These are phyloP conservation scores for Heteromeles arbutifolia DNA, from an alignment of 306 rosid species.

Conservation along the genomic window DNA sequence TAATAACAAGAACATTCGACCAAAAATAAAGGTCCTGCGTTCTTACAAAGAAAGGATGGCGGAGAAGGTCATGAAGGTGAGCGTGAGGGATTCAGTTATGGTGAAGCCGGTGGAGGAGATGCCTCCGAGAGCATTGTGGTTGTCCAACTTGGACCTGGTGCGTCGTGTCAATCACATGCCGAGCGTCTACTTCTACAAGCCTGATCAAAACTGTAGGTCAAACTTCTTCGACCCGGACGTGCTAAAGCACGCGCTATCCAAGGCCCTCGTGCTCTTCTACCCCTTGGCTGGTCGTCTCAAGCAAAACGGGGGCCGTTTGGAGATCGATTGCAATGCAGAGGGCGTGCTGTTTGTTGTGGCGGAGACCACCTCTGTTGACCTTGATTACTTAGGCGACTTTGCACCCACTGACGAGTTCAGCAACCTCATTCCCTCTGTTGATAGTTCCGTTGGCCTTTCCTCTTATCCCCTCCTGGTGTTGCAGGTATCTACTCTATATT, in stretches of 20 bases:
- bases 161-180: conserved; percentile 45
- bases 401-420: conserved; percentile 62
- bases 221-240: conserved; percentile 43
- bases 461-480: conserved; percentile 51
- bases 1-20: no score
- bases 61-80: no score
- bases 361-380: conserved; percentile 20
- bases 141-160: conserved; percentile 49
- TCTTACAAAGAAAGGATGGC: no score
- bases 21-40: no score
- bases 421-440: conserved; percentile 54
- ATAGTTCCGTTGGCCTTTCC: conserved; percentile 52
- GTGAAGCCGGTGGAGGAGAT: conserved; percentile 29
- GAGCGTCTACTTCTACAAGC: conserved; percentile 46
- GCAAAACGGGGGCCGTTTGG: conserved; percentile 52
- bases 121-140: conserved; percentile 42
- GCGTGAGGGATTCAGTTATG: no score
- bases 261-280: conserved; percentile 58
- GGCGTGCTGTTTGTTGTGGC: conserved; percentile 72
- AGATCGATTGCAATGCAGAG: conserved; percentile 59
- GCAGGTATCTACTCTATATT: conserved; percentile 31
- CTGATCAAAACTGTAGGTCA: conserved; percentile 4
- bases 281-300: conserved; percentile 70
- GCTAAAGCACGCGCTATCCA: conserved; percentile 50
- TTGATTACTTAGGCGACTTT: conserved; percentile 68